These are phyloP conservation scores for Naganishia randhawae DNA, from an alignment of 768 basidiomycete species.

Conservation along the genomic window DNA sequence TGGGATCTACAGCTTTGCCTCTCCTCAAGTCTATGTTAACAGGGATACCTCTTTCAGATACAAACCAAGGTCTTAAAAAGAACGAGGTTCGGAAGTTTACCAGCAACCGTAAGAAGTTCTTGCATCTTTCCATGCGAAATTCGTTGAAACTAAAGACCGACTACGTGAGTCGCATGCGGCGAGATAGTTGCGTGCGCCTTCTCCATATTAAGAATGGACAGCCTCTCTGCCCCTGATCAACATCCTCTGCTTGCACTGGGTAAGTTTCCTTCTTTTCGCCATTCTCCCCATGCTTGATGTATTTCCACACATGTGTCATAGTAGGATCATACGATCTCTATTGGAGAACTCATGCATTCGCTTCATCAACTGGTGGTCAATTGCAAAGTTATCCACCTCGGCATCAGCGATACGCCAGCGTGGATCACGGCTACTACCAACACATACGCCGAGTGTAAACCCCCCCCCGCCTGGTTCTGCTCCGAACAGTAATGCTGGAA, in stretches of 20 bases:
- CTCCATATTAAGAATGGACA: too few species aligned
- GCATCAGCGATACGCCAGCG: slow-evolving; percentile 37
- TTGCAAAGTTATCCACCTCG: slow-evolving; percentile 40
- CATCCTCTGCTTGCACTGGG: slow-evolving; percentile 41
- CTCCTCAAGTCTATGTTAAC: neutral
- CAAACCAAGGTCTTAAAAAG: slow-evolving; percentile 21
- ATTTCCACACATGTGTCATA: neutral
- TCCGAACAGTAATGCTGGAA: neutral
- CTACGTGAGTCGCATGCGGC: slow-evolving; percentile 13
- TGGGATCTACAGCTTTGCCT: slow-evolving; percentile 30
- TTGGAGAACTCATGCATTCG: slow-evolving; percentile 36
- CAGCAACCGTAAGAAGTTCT: slow-evolving; percentile 57
- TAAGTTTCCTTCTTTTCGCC: neutral
- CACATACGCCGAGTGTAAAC: slow-evolving; percentile 33
- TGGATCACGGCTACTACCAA: slow-evolving; percentile 37
- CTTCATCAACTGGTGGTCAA: slow-evolving; percentile 31
- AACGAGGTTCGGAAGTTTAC: slow-evolving; percentile 47
- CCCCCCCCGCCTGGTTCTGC: neutral
- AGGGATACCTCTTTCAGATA: neutral
- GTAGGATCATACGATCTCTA: slow-evolving; percentile 38
- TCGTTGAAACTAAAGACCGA: slow-evolving; percentile 35
- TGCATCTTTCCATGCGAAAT: slow-evolving; percentile 50
- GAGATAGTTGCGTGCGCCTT: neutral
- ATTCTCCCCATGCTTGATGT: neutral
- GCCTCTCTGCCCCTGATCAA: slow-evolving; percentile 24